Evolutionary conservation across 257 asterid species (phyloP).

Genomic region (Haberlea rhodopensis): DNA sequence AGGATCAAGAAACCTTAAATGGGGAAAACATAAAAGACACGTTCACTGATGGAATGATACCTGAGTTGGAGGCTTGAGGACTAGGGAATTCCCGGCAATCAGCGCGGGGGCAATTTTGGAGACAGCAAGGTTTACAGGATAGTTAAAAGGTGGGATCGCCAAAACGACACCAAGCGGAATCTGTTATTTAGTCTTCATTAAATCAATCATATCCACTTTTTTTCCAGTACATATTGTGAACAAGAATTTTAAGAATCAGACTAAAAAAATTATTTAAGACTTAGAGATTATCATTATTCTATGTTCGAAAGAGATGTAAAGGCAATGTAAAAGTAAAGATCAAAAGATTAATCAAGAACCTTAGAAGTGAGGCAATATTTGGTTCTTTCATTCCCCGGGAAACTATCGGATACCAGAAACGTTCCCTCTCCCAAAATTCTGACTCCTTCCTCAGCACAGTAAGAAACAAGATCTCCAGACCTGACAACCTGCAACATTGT

Average conservation of each 20-base stretch:
- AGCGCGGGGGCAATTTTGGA: constrained; percentile 93
- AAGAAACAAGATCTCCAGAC: constrained; percentile 36
- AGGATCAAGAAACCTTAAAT: neutral
- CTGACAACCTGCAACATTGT: constrained; percentile 48
- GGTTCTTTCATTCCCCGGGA: constrained; percentile 83
- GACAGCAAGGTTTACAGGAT: constrained; percentile 96
- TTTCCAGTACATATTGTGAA: neutral
- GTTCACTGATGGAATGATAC: too few relatives aligned
- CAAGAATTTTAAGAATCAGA: too few relatives aligned
- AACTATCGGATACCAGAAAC: constrained; percentile 81
- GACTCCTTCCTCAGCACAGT: constrained; percentile 86
- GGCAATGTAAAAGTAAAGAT: neutral
- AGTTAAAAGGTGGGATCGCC: constrained; percentile 95
- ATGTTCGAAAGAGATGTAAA: neutral
- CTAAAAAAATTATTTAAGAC: too few relatives aligned
- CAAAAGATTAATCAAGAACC: constrained; percentile 34
- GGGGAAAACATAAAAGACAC: neutral
- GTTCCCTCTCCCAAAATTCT: constrained; percentile 75
- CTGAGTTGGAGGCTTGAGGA: constrained; percentile 98
- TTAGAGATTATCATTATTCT: too few relatives aligned
- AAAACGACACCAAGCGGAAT: constrained; percentile 89
- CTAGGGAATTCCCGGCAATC: constrained; percentile 89
- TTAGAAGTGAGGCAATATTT: constrained; percentile 79
- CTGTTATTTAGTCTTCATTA: constrained; percentile 34
- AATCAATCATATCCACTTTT: too few relatives aligned